These are phyloP conservation scores for Colletotrichum nymphaeae DNA, from an alignment of 2,329 filamentous ascomycete genomes.

Conservation along the genomic window DNA sequence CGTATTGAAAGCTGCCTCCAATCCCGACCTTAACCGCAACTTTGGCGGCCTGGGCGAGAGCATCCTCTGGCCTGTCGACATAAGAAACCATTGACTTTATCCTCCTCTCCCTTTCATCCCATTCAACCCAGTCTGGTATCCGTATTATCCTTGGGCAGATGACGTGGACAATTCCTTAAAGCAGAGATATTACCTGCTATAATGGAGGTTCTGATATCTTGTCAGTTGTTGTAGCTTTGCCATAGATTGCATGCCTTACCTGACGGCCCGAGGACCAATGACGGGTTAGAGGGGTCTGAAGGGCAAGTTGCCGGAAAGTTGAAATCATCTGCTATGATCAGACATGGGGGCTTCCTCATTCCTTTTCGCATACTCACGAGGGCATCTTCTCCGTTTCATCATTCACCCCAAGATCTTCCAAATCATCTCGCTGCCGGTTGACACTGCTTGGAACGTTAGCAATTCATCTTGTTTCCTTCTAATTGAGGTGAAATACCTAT, in stretches of 20 bases:
- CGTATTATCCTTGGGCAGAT: not conserved
- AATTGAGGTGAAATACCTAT: not conserved
- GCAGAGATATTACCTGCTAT: not conserved
- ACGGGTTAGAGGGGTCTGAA: not conserved
- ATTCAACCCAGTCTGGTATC: not conserved
- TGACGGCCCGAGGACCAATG: not conserved
- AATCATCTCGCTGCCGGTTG: not conserved
- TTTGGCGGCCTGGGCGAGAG: not conserved
- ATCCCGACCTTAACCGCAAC: not conserved
- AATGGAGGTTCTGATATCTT: not conserved
- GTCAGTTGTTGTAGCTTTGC: not conserved
- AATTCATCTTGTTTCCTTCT: not conserved
- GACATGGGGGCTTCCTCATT: not conserved
- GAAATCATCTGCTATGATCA: not conserved
- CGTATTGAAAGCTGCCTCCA: not conserved
- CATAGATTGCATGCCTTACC: not conserved
- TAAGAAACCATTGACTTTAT: not conserved
- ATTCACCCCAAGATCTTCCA: not conserved
- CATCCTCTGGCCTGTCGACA: not conserved
- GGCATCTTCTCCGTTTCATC: not conserved
- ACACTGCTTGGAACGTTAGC: not conserved
- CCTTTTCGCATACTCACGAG: not conserved
- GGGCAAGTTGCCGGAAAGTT: not conserved
- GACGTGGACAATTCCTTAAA: not conserved
- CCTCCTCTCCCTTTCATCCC: not conserved